Percentiles rank a stretch among this genome's conserved stretches.
phyloP scores from a whole-genome alignment of 352 stramenopile species.

The Phytophthora citrophthora region DNA sequence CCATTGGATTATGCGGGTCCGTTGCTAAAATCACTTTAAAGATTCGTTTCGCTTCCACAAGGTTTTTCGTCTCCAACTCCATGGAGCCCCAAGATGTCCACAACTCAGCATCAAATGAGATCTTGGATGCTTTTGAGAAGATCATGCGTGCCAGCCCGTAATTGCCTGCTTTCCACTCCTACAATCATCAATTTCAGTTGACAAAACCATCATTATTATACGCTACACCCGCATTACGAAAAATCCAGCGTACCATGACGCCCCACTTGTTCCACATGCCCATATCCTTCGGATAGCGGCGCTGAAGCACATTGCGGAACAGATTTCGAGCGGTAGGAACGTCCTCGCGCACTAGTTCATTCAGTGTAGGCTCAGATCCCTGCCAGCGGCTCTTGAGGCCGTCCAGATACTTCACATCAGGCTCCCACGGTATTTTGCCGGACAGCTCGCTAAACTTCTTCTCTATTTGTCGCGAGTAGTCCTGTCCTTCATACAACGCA shows the following conservation, averaged over 20 bases:
- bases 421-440: slow-evolving; percentile 82
- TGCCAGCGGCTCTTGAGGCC: slow-evolving; percentile 65
- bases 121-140: slow-evolving; percentile 78
- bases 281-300: slow-evolving; percentile 84
- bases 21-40: slow-evolving; percentile 87
- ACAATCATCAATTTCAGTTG: not conserved
- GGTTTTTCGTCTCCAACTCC: slow-evolving; percentile 80
- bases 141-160: slow-evolving; percentile 86
- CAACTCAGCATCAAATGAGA: slow-evolving; percentile 74
- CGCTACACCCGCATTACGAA: not conserved
- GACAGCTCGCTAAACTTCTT: slow-evolving; percentile 82
- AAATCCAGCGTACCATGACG: slow-evolving; percentile 58
- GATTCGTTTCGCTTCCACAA: slow-evolving; percentile 77
- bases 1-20: slow-evolving; percentile 68
- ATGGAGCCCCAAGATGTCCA: slow-evolving; percentile 90
- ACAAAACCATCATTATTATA: slow-evolving; percentile 4
- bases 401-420: slow-evolving; percentile 60
- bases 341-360: slow-evolving; percentile 85
- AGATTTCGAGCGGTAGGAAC: slow-evolving; percentile 70
- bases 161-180: slow-evolving; percentile 88
- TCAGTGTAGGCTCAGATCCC: slow-evolving; percentile 68
- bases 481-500: slow-evolving; percentile 75
- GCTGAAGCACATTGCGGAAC: slow-evolving; percentile 84
- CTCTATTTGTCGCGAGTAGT: slow-evolving; percentile 68
- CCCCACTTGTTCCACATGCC: slow-evolving; percentile 93